phyloP scores from a whole-genome alignment of 2,329 filamentous ascomycete species.

The Emergomyces pasteurianus region DNA sequence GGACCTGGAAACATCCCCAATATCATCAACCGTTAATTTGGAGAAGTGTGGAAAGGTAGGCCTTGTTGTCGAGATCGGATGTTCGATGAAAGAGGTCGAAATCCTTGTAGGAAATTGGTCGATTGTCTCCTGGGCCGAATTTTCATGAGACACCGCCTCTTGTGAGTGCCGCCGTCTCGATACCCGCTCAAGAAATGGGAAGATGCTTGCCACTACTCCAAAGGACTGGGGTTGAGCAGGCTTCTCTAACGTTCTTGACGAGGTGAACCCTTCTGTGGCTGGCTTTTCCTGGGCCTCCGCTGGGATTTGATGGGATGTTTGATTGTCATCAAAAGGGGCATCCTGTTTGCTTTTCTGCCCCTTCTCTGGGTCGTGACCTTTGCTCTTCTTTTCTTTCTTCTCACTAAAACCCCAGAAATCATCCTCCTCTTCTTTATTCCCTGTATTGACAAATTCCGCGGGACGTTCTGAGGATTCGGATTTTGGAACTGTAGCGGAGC shows the following conservation, averaged over 20 bases:
- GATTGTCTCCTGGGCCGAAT: not conserved
- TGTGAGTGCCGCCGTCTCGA: slow-evolving; percentile 18
- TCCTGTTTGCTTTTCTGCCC: not conserved
- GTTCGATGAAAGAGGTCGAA: not conserved
- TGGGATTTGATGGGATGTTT: not conserved
- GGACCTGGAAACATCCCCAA: not conserved
- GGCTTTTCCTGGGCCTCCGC: not conserved
- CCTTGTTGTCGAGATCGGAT: not conserved
- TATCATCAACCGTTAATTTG: not conserved
- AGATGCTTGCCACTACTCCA: slow-evolving; percentile 23
- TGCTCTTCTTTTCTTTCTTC: slow-evolving; percentile 10
- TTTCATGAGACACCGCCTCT: slow-evolving; percentile 1
- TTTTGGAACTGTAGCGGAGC: not conserved
- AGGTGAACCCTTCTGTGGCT: not conserved
- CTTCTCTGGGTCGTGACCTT: slow-evolving; percentile 1
- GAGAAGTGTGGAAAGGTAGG: not conserved
- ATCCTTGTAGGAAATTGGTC: not conserved
- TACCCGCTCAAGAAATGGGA: slow-evolving; percentile 25
- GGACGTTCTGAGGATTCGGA: not conserved
- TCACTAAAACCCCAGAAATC: not conserved
- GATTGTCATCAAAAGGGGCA: not conserved
- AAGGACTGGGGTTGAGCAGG: slow-evolving; percentile 7
- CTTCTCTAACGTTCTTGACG: not conserved
- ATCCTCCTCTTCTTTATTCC: not conserved
- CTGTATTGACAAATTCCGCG: not conserved